phyloP scores from a whole-genome alignment of 2,329 filamentous ascomycete species.

The Scytalidium lignicola region DNA sequence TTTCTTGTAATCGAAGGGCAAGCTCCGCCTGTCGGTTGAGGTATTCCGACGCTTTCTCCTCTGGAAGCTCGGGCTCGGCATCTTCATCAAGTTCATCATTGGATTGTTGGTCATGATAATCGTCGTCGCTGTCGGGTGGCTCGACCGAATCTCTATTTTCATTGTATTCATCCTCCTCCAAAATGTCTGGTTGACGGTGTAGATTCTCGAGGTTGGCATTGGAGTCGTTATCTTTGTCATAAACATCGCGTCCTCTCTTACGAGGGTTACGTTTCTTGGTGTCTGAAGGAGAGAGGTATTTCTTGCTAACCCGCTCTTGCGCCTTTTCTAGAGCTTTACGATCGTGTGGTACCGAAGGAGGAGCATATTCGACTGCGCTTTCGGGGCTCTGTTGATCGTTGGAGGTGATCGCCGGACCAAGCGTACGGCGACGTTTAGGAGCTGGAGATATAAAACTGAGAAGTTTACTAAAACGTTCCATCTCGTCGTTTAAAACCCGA shows the following conservation, averaged over 20 bases:
- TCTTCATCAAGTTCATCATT: conserved; percentile 6
- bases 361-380: conserved; percentile 6
- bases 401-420: conserved; percentile 9
- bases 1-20: conserved; percentile 14
- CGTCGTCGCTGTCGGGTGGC: conserved; percentile 1
- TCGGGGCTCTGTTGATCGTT: conserved; percentile 7
- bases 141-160: conserved; percentile 8
- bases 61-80: conserved; percentile 7
- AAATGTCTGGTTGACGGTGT: too few species aligned
- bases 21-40: conserved; percentile 24
- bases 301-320: conserved; percentile 10
- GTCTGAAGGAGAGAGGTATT: conserved; percentile 11
- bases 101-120: neutral
- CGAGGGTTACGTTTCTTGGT: conserved; percentile 13
- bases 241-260: conserved; percentile 21
- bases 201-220: too few species aligned
- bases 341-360: conserved; percentile 7
- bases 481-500: neutral
- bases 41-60: conserved; percentile 24
- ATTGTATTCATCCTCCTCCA: conserved; percentile 3
- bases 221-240: conserved; percentile 5
- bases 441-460: conserved; percentile 23
- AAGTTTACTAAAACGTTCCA: conserved; percentile 10
- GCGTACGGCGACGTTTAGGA: conserved; percentile 25
- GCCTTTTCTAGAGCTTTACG: conserved; percentile 12